Conservation (phyloP, 2,329 filamentous ascomycete species). For the Pseudocercospora vitis region DNA sequence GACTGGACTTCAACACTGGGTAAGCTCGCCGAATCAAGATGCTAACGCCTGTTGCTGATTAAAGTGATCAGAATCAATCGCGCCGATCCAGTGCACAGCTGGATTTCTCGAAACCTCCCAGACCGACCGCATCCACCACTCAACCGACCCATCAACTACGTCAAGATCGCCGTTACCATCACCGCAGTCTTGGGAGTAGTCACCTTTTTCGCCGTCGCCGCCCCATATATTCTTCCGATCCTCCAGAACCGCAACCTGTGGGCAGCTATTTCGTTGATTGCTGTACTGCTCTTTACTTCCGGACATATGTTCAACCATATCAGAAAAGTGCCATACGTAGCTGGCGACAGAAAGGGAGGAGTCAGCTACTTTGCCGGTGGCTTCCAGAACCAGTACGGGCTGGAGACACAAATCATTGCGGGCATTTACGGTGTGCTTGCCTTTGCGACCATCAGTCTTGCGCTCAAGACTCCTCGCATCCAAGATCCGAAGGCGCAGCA, state of each 20-base stretch:
- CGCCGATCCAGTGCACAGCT: slow-evolving; percentile 76
- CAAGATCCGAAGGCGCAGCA: slow-evolving; percentile 74
- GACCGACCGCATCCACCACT: slow-evolving; percentile 73
- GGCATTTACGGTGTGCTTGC: slow-evolving; percentile 83
- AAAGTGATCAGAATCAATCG: slow-evolving; percentile 59
- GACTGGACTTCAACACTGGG: slow-evolving; percentile 84
- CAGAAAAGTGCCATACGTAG: slow-evolving; percentile 88
- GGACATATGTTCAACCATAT: slow-evolving; percentile 99
- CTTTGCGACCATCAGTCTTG: slow-evolving; percentile 87
- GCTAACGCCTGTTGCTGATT: neutral
- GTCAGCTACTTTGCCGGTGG: slow-evolving; percentile 87
- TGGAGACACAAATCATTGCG: slow-evolving; percentile 94
- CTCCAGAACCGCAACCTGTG: slow-evolving; percentile 90
- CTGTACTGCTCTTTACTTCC: slow-evolving; percentile 87
- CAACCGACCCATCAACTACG: slow-evolving; percentile 82
- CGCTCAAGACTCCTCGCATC: slow-evolving; percentile 89
- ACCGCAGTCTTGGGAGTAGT: slow-evolving; percentile 68
- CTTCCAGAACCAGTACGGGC: slow-evolving; percentile 89
- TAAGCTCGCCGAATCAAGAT: slow-evolving; percentile 46
- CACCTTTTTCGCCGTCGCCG: slow-evolving; percentile 69
- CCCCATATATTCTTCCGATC: slow-evolving; percentile 76
- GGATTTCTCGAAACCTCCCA: slow-evolving; percentile 77
- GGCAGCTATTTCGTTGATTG: slow-evolving; percentile 85
- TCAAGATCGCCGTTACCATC: slow-evolving; percentile 67
- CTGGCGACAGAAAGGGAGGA: slow-evolving; percentile 78